These are phyloP conservation scores for Bathelium albidoporum DNA, from an alignment of 495 filamentous ascomycete genomes.

Conservation along the genomic window DNA sequence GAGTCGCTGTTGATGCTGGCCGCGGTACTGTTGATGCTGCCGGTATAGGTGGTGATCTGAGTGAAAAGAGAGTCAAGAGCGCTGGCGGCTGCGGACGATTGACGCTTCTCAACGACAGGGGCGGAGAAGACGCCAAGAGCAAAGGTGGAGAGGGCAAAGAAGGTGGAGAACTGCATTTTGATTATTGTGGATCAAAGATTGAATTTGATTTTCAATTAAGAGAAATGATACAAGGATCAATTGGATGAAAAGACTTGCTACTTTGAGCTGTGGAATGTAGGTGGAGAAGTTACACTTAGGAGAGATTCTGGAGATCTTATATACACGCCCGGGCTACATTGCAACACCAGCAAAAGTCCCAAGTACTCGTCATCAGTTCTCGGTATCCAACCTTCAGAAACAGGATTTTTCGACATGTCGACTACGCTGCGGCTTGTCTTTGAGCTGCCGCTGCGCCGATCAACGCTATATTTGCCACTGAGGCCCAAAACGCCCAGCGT, in stretches of 20 bases:
- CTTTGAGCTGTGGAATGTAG: not conserved
- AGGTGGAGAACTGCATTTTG: slow-evolving; percentile 12
- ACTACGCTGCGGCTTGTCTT: not conserved
- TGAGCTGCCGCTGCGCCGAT: not conserved
- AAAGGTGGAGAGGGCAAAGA: slow-evolving; percentile 12
- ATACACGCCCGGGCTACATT: not conserved
- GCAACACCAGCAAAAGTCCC: not conserved
- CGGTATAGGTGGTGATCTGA: slow-evolving; percentile 21
- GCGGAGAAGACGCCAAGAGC: slow-evolving; percentile 14
- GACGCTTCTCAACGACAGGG: slow-evolving; percentile 17
- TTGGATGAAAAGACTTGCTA: not conserved
- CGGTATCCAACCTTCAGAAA: not conserved
- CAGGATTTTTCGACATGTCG: not conserved
- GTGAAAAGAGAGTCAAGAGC: slow-evolving; percentile 22
- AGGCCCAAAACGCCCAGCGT: not conserved
- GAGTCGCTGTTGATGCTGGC: slow-evolving; percentile 11
- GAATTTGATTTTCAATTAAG: not conserved
- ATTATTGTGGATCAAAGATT: slow-evolving; percentile 5
- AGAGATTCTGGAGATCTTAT: not conserved
- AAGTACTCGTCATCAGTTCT: not conserved
- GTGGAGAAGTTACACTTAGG: not conserved
- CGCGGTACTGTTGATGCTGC: slow-evolving; percentile 18
- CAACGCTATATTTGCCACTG: not conserved
- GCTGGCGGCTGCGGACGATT: slow-evolving; percentile 6
- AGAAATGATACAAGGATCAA: no score